A percentile compares a stretch with the other conserved stretches of the same genome.
These are phyloP conservation scores for Acmispon strigosus DNA, from an alignment of 306 rosid genomes.

Conservation along the genomic window DNA sequence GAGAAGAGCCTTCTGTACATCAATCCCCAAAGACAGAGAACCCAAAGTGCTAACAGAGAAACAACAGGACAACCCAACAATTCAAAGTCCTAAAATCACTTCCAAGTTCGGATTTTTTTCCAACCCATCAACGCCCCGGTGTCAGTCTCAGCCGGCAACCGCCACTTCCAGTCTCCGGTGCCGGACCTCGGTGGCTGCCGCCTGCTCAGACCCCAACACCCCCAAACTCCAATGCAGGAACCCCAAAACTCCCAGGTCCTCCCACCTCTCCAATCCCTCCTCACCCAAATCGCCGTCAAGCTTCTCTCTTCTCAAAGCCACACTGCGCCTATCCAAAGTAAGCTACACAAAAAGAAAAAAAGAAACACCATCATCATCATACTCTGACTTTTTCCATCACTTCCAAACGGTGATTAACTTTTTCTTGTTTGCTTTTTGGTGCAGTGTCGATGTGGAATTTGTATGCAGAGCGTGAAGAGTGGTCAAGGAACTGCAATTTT, in stretches of 20 bases:
- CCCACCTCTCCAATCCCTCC: constrained; percentile 55
- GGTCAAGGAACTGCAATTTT: constrained; percentile 94
- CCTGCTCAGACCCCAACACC: constrained; percentile 58
- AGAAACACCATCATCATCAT: not conserved
- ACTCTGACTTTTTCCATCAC: not conserved
- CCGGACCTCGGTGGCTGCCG: constrained; percentile 46
- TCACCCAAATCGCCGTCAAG: constrained; percentile 82
- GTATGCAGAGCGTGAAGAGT: constrained; percentile 67
- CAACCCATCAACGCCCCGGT: constrained; percentile 74
- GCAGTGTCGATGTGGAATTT: constrained; percentile 93
- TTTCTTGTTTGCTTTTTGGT: not conserved
- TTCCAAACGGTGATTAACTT: not conserved
- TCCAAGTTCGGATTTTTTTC: constrained; percentile 83
- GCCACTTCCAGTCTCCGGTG: constrained; percentile 67
- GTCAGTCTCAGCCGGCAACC: constrained; percentile 44
- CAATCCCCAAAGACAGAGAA: constrained; percentile 58
- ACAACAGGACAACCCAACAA: constrained; percentile 26
- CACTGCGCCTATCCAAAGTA: constrained; percentile 66
- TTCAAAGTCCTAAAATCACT: constrained; percentile 51
- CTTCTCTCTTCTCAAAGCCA: constrained; percentile 74
- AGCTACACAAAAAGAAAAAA: not conserved
- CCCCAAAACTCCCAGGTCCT: constrained; percentile 32
- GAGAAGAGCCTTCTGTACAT: constrained; percentile 95
- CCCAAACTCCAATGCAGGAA: constrained; percentile 67
- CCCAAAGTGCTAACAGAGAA: constrained; percentile 32